phyloP scores from a whole-genome alignment of 768 basidiomycete species.

The Coprinopsis sp. region DNA sequence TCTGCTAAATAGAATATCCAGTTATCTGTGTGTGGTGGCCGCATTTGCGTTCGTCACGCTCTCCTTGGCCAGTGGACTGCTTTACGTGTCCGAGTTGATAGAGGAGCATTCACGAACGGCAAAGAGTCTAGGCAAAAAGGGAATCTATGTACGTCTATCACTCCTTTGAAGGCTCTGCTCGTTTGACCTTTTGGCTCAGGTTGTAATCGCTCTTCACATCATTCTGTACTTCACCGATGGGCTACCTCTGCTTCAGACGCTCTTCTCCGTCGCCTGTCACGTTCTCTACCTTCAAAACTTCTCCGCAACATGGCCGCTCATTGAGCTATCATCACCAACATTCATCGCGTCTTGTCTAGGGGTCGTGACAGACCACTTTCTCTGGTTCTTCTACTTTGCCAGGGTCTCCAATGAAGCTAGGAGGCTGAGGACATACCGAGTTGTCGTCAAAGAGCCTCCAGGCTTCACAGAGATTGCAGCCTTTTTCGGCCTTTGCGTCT shows the following conservation, averaged over 20 bases:
- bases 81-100: slow-evolving; percentile 93
- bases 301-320: slow-evolving; percentile 84
- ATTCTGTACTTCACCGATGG: slow-evolving; percentile 76
- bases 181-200: slow-evolving; percentile 36
- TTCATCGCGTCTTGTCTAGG: slow-evolving; percentile 84
- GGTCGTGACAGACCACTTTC: slow-evolving; percentile 87
- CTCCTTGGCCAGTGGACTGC: slow-evolving; percentile 86
- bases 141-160: slow-evolving; percentile 73
- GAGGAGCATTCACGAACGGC: slow-evolving; percentile 87
- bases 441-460: slow-evolving; percentile 29
- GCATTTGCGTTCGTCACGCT: slow-evolving; percentile 90
- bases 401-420: slow-evolving; percentile 60
- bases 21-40: slow-evolving; percentile 70
- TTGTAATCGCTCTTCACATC: slow-evolving; percentile 72
- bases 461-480: slow-evolving; percentile 74
- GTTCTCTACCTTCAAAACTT: slow-evolving; percentile 92
- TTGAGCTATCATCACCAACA: slow-evolving; percentile 78
- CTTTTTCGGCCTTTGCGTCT: slow-evolving; percentile 83
- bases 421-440: slow-evolving; percentile 46
- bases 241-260: slow-evolving; percentile 68
- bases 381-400: slow-evolving; percentile 97
- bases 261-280: slow-evolving; percentile 83
- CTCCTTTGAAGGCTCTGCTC: background rate
- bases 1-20: slow-evolving; percentile 22
- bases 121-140: slow-evolving; percentile 76